phyloP scores from a whole-genome alignment of 2,329 filamentous ascomycete species.

The Mollisia scopiformis region DNA sequence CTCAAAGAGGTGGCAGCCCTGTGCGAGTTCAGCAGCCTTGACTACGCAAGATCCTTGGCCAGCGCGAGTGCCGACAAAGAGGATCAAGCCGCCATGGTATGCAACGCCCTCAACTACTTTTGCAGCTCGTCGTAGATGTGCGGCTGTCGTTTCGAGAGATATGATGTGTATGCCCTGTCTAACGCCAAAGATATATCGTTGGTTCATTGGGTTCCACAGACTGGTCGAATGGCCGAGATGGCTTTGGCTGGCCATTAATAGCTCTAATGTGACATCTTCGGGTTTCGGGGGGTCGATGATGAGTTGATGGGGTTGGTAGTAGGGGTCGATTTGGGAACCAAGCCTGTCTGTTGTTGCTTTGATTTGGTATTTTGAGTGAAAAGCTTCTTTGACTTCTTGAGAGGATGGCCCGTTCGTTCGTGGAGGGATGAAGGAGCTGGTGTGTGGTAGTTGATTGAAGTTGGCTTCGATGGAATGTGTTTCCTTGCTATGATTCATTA shows the following conservation, averaged over 20 bases:
- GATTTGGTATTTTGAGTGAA: constrained; percentile 37
- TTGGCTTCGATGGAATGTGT: constrained; percentile 27
- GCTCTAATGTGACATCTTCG: constrained; percentile 83
- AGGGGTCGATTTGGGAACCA: constrained; percentile 52
- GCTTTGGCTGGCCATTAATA: constrained; percentile 83
- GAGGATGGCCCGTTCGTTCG: neutral
- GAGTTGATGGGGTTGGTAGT: constrained; percentile 69
- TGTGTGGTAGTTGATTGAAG: constrained; percentile 28
- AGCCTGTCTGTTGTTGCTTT: constrained; percentile 49
- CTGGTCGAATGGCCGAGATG: constrained; percentile 91
- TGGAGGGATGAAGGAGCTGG: constrained; percentile 21
- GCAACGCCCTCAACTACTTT: constrained; percentile 88
- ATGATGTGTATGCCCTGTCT: constrained; percentile 92
- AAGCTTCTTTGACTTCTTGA: constrained; percentile 22
- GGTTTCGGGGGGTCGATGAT: constrained; percentile 74
- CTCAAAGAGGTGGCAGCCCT: constrained; percentile 86
- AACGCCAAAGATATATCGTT: constrained; percentile 91
- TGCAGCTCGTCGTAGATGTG: constrained; percentile 89
- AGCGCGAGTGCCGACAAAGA: constrained; percentile 86
- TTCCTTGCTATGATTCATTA: constrained; percentile 24
- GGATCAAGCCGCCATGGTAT: constrained; percentile 78
- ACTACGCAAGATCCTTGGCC: constrained; percentile 84
- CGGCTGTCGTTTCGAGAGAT: constrained; percentile 83
- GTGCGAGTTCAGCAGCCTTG: constrained; percentile 75
- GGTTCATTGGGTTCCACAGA: constrained; percentile 93